Base-by-base conservation (phyloP, 225 moss, liverwort and hornwort species). In the Rhytidiadelphus loreus region DNA sequence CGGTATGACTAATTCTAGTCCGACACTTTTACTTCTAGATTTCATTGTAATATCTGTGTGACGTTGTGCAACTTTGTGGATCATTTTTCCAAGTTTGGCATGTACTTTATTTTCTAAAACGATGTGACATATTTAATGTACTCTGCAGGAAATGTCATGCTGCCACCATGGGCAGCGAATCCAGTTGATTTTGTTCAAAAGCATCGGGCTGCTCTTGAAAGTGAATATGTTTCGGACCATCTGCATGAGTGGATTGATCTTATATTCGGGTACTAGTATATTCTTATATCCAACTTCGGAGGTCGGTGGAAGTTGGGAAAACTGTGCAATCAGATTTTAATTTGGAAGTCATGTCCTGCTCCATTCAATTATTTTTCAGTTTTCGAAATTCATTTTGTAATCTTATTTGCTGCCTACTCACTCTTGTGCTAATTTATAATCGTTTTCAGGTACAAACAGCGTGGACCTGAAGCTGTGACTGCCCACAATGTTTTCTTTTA, bases 171-270 rank as follows among this genome's bases (percentile, higher is more conserved):
- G 99, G 96, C 99, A 87, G 90, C 93, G 75, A 94, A 91, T 92
- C 93, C 96, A 76, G 93, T 99, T 71, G 97, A 99, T 78, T 99
- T 99, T 80, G 92, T 99, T 80, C 96, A 96, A 81, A 99, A 99
- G 92, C 97, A 99, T 88, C 95, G 99, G 85, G 93, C 94, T 85
- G 99, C 99, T 77, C 95, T 99, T 65, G 99, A 99, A 92, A 97
- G 99, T 90, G 95, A 95, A 89, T 94, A 95, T 92, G 99, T 99
- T 74, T 99, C 99, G 85, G 94, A 95, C 75, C 96, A 99, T 89
- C 92, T 99, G 81, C 99, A 99, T 87, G 95, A 96, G 90, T 99
- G 99, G 99, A 96, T 99, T 91, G 97, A 99, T 93, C 97, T 99
- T 74, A 94, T 97, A 81, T 99, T 99, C 84, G 99, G 99, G 99